phyloP scores from a whole-genome alignment of 1,284 basidiomycete genomes.

The Apiotrichum akiyoshidainum region DNA sequence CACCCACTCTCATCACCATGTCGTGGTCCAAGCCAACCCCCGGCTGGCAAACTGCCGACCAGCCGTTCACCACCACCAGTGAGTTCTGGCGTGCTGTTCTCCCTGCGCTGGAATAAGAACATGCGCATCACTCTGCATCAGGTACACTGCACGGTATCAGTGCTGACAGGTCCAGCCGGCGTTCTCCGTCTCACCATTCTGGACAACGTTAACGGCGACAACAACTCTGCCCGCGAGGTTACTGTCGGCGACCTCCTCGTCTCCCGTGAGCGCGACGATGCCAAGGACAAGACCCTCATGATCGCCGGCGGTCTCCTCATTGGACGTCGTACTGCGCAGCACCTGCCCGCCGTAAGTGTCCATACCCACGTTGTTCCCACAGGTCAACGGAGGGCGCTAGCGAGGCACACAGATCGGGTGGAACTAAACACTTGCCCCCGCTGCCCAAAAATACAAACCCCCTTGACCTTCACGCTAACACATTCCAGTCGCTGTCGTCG shows the following conservation, averaged over 20 bases:
- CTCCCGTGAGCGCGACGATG: background rate
- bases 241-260: conserved; percentile 6
- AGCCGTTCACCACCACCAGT: background rate
- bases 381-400: no score
- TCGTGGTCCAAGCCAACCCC: background rate
- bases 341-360: conserved; percentile 9
- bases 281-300: background rate
- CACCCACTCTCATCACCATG: background rate
- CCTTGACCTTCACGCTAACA: background rate
- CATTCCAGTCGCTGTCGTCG: conserved; percentile 22
- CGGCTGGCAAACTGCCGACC: background rate
- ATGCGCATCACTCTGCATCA: no score
- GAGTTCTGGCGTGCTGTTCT: background rate
- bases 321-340: conserved; percentile 5
- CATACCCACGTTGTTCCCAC: background rate
- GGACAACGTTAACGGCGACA: background rate
- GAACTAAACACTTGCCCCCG: no score
- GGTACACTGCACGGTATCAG: no score
- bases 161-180: conserved; percentile 1
- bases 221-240: background rate
- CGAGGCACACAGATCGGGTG: no score
- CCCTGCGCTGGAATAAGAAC: no score
- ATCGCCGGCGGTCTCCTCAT: conserved; percentile 9
- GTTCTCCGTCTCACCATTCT: background rate
- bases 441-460: no score